phyloP scores from a whole-genome alignment of 208 protist genomes.

The Phytomonas sp. region DNA sequence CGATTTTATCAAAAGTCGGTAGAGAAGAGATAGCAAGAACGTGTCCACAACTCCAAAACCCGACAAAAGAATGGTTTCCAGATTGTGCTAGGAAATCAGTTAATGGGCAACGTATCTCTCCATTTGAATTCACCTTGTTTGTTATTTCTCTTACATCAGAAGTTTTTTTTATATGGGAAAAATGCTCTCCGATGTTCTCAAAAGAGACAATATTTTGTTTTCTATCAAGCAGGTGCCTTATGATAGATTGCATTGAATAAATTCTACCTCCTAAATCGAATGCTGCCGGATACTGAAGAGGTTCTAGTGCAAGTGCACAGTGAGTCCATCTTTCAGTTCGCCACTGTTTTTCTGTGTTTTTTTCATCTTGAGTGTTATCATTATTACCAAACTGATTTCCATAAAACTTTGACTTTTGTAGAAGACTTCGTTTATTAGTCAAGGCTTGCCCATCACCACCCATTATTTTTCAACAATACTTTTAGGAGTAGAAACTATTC shows the following conservation, averaged over 20 bases:
- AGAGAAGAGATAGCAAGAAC: conserved; percentile 33
- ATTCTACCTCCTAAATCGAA: conserved; percentile 61
- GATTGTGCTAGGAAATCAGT: conserved; percentile 34
- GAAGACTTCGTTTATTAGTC: conserved; percentile 61
- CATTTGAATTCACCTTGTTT: conserved; percentile 23
- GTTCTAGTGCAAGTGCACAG: conserved; percentile 48
- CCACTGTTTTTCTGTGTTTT: conserved; percentile 16
- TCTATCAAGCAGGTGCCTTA: conserved; percentile 33
- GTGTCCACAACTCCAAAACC: conserved; percentile 76
- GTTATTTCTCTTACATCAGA: conserved; percentile 48
- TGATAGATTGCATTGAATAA: conserved; percentile 56
- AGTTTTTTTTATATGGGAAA: conserved; percentile 22
- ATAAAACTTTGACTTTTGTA: conserved; percentile 45
- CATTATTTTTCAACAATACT: conserved; percentile 22
- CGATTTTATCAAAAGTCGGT: not conserved
- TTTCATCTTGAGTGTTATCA: conserved; percentile 11
- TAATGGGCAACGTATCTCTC: conserved; percentile 44
- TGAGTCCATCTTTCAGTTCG: conserved; percentile 35
- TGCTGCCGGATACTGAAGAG: conserved; percentile 40
- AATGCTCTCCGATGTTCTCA: not conserved
- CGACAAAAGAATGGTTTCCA: conserved; percentile 51
- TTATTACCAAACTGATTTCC: conserved; percentile 20
- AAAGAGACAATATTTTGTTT: conserved; percentile 10
- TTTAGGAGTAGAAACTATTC: conserved; percentile 8
- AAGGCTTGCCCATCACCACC: conserved; percentile 77